These are phyloP conservation scores for Adansonia madagascariensis DNA, from an alignment of 441 rosid species.

Conservation along the genomic window DNA sequence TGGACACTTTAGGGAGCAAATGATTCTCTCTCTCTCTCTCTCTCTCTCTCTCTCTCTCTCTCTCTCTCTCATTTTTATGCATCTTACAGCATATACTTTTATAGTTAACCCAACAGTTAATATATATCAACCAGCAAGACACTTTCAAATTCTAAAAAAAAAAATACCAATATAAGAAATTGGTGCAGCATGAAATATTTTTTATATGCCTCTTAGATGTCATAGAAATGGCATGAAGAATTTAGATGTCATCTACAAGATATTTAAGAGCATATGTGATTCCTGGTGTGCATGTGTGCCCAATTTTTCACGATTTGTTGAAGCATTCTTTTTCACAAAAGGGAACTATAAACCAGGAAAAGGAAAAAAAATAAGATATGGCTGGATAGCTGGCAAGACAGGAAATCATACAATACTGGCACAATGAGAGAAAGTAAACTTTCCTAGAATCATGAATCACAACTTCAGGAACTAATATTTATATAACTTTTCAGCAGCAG, in stretches of 20 bases:
- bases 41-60: too few species aligned
- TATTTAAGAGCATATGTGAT: background rate
- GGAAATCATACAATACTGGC: background rate
- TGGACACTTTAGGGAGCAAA: conserved; percentile 54
- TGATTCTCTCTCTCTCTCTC: conserved; percentile 37
- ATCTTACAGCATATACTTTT: conserved; percentile 22
- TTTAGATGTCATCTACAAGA: background rate
- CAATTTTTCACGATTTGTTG: background rate
- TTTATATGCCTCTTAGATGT: background rate
- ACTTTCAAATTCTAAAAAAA: background rate
- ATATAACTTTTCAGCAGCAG: conserved; percentile 6
- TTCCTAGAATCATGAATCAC: background rate
- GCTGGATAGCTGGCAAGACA: background rate
- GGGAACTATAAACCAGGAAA: background rate
- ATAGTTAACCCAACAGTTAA: conserved; percentile 12
- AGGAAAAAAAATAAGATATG: background rate
- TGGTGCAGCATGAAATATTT: conserved; percentile 3
- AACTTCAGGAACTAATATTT: conserved; percentile 7
- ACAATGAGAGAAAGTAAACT: background rate
- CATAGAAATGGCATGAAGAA: background rate
- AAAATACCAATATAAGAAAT: background rate
- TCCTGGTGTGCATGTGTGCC: background rate
- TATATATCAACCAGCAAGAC: conserved; percentile 21
- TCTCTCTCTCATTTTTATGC: conserved; percentile 7
- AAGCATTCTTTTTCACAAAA: background rate